Evolutionary conservation across 2,329 filamentous ascomycete species (phyloP), one percentile per base, ranked within the genome.

Genomic region (Arthrocladium fulminans): DNA sequence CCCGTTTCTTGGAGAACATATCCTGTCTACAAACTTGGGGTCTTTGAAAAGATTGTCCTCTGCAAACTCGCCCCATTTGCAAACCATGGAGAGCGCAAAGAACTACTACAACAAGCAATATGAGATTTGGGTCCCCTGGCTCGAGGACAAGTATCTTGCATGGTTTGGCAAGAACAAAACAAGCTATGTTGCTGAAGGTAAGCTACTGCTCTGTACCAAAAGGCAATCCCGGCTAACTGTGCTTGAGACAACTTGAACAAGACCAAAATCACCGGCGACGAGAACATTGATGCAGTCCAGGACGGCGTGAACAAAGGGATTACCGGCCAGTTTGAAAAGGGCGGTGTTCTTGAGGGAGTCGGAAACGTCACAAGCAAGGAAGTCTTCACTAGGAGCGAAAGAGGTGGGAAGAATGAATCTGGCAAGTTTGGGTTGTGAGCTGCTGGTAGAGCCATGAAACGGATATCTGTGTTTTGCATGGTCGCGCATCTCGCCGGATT

Each of bases 131-230:
- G 75, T 86, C 62, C 84, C 84, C 1, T 87, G 84, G 83, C 69
- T 86, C 49, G 83, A 88, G 65, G 84, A 88, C 63, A 65, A 79
- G 51, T 86, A 85, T 63, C 73, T 88, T 23, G 72, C 74, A 45
- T 86, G 78, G 73, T 86, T 86, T 65, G 84, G 81, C 59, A 83
- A 81, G 54, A 88, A 88, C 73, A 86, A 88, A 67, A 77, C 81
- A 3, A 82, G 77, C 61, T 87, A 87, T 59, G 71, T 78, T 4
- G 74, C 82, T 1, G 86, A 83, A 65, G 75, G 83, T 85, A 6
- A 27, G 37, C 15, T 15, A 9, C n/a, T 15, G 10, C 17, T n/a
- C 32, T n/a, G 13, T 5, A 8, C 17, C 32, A 7, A 35, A 5
- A n/a, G 32, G 32, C 42, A 8, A 19, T 23, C 22, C 9, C n/a